Evolutionary conservation across 164 flowering plant genomes (phyloP), one percentile per base, ranked within the genome.

Genomic region (Vitis rotundifolia): DNA sequence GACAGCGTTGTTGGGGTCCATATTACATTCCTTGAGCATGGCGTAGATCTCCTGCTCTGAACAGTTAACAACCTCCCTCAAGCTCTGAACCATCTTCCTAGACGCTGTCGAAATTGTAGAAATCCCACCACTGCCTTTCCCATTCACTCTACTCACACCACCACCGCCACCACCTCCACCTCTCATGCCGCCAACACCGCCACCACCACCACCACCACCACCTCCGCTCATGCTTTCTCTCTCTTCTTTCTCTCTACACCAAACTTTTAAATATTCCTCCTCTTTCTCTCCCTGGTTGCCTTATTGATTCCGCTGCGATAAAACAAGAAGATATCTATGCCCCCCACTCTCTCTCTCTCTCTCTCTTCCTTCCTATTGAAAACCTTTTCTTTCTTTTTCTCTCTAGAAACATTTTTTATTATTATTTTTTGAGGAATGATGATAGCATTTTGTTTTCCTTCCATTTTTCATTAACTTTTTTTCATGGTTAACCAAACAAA

Each of bases 1-100:
- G 31, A 91, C 90, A 71, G 99, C 79, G 53, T 93, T 98, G 75
- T 93, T 81, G 70, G 97, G 97, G 90, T 96, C 97, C 98, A 96
- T 93, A 71, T 93, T 87, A 77, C 97, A 87, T 26, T 89, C 93
- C 63, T 84, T 87, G 13, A 89, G 89, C 71, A 73, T 75, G 14
- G 91, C 86, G 63, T 89, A 87, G 88, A 89, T 89, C 93, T 89
- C 93, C n/a, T 53, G 63, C 28, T 87, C 93, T 8, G 93, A 71
- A 49, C 77, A 79, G 80, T 82, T 83, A 28, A 96, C 96, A 73
- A 96, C 89, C 92, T 96, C 99, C 79, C 87, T 93, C 83, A 96
- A 82, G 78, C 93, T 93, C 83, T 85, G 91, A 5, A 92, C 90
- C 71, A 96, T 83, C 91, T 88, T 91, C 84, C 84, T 83, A 8